Percentiles rank a stretch among this genome's conserved stretches.
phyloP scores from a whole-genome alignment of 2,329 filamentous ascomycete genomes.

The Fusarium cicatricum region DNA sequence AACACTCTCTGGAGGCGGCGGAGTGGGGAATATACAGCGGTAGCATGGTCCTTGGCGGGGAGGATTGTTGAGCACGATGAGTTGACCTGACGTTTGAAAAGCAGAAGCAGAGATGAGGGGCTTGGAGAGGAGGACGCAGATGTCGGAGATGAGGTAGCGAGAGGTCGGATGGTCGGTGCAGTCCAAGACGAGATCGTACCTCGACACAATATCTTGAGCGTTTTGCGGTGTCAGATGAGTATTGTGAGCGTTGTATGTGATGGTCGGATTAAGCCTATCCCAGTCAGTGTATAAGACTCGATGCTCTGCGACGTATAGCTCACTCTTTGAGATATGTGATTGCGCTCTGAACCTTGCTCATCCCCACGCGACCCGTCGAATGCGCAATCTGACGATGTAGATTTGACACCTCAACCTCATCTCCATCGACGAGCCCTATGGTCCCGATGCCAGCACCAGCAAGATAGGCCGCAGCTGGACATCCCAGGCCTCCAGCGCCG shows the following conservation, averaged over 20 bases:
- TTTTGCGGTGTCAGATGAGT: constrained; percentile 74
- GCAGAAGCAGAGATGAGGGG: constrained; percentile 90
- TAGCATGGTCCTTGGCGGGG: constrained; percentile 85
- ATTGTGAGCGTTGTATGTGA: constrained; percentile 69
- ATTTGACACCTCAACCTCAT: constrained; percentile 88
- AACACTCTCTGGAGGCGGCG: constrained; percentile 83
- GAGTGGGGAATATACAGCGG: constrained; percentile 88
- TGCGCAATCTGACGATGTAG: constrained; percentile 93
- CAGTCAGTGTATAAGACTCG: neutral
- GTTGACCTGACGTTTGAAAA: constrained; percentile 86
- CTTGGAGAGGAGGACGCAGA: constrained; percentile 80
- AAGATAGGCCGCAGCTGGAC: constrained; percentile 91
- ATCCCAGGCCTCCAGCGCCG: constrained; percentile 89
- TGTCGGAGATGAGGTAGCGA: constrained; percentile 91
- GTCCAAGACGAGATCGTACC: constrained; percentile 88
- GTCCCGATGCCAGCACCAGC: constrained; percentile 87
- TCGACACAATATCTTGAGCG: constrained; percentile 69
- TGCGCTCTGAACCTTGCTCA: constrained; percentile 83
- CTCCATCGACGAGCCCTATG: constrained; percentile 86
- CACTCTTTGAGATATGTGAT: constrained; percentile 66
- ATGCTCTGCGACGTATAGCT: constrained; percentile 14
- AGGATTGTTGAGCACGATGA: constrained; percentile 87
- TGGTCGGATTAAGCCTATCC: constrained; percentile 74
- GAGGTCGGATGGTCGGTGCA: constrained; percentile 94
- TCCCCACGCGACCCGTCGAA: constrained; percentile 72